Conservation (phyloP, 352 stramenopile species). For the Phytophthora boehmeriae region DNA sequence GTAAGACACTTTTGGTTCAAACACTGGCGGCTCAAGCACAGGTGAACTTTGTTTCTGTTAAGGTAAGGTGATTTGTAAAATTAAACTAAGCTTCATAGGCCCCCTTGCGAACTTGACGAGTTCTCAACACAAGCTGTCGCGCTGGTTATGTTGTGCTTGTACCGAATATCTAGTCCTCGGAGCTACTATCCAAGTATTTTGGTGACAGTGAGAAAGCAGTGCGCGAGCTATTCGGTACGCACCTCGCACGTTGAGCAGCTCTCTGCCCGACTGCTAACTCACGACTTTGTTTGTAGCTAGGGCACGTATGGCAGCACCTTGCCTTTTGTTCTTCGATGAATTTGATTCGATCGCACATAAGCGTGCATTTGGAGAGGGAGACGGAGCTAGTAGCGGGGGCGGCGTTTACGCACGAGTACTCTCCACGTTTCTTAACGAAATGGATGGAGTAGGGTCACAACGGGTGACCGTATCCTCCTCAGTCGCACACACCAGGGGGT, state of each 20-base stretch:
- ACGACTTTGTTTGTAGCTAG: conserved; percentile 40
- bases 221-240: conserved; percentile 78
- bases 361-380: conserved; percentile 58
- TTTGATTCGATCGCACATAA: conserved; percentile 86
- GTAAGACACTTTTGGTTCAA: conserved; percentile 83
- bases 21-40: conserved; percentile 59
- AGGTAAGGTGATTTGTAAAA: too few species aligned
- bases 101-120: not conserved
- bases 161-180: conserved; percentile 57
- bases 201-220: conserved; percentile 86
- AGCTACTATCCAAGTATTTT: conserved; percentile 89
- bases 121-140: not conserved
- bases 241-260: not conserved
- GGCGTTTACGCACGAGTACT: conserved; percentile 82
- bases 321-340: conserved; percentile 87
- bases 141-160: conserved; percentile 6
- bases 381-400: conserved; percentile 40
- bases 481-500: conserved; percentile 12
- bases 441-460: conserved; percentile 72
- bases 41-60: conserved; percentile 85
- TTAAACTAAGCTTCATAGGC: not conserved
- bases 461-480: conserved; percentile 29
- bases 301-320: conserved; percentile 71
- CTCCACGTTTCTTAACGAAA: conserved; percentile 87
- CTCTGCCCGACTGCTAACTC: conserved; percentile 3